A percentile compares a stretch with the other conserved stretches of the same genome.
Conservation (phyloP, 2,329 filamentous ascomycete species). For the Xylariaceae sp. region DNA sequence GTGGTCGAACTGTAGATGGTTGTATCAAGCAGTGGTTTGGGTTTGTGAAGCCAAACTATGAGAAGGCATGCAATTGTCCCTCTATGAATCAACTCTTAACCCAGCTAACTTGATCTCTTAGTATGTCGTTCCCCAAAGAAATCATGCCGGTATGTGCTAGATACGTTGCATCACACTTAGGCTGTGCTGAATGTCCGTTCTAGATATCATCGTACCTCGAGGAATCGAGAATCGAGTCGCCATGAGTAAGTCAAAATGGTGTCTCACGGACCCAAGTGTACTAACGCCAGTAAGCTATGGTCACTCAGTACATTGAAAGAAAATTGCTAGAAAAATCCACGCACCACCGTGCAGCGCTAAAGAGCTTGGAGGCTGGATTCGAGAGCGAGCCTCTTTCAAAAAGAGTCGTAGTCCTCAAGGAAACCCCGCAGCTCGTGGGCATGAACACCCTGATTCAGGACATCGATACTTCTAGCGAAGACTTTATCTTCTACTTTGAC, state of each 20-base stretch:
- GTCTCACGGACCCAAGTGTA: background rate
- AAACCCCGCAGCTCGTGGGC: slow-evolving; percentile 79
- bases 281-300: slow-evolving; percentile 68
- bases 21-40: slow-evolving; percentile 98
- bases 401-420: slow-evolving; percentile 74
- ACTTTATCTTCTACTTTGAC: slow-evolving; percentile 98
- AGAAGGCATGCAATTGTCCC: slow-evolving; percentile 59
- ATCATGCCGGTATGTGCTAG: slow-evolving; percentile 70
- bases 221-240: slow-evolving; percentile 95
- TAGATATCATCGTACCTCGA: slow-evolving; percentile 90
- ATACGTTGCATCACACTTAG: background rate
- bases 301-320: slow-evolving; percentile 89
- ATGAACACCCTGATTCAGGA: slow-evolving; percentile 93
- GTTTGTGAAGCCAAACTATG: slow-evolving; percentile 96
- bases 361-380: slow-evolving; percentile 73
- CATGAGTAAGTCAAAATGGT: slow-evolving; percentile 62
- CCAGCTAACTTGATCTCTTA: slow-evolving; percentile 38
- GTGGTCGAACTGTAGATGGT: slow-evolving; percentile 89
- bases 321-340: slow-evolving; percentile 86
- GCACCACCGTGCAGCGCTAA: slow-evolving; percentile 79
- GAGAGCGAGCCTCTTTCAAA: slow-evolving; percentile 74
- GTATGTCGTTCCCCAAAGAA: slow-evolving; percentile 90
- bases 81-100: background rate
- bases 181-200: slow-evolving; percentile 15
- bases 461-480: slow-evolving; percentile 77